Conservation (phyloP, 1,284 basidiomycete genomes). For the Polyporus tsugae region DNA sequence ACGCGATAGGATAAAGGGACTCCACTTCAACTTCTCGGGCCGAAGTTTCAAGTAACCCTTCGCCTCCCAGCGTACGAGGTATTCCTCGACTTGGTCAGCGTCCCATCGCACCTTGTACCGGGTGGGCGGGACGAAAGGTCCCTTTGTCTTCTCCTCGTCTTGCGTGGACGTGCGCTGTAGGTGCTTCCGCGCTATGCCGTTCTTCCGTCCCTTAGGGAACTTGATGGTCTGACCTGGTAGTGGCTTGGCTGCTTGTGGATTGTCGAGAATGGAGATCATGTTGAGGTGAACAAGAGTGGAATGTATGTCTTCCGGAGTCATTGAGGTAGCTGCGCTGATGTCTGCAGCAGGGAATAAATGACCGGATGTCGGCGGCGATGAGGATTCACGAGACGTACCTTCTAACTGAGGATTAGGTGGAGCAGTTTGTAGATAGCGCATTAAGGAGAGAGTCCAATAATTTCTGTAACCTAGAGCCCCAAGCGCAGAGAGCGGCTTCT, state of each 20-base stretch:
- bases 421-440: slow-evolving; percentile 78
- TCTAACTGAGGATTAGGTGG: slow-evolving; percentile 73
- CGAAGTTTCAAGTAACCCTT: slow-evolving; percentile 87
- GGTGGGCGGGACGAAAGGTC: slow-evolving; percentile 72
- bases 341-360: slow-evolving; percentile 55
- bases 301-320: slow-evolving; percentile 92
- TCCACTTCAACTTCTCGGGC: slow-evolving; percentile 94
- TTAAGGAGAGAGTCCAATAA: slow-evolving; percentile 95
- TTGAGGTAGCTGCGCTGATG: slow-evolving; percentile 87
- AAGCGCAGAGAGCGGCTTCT: slow-evolving; percentile 91
- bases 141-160: slow-evolving; percentile 54
- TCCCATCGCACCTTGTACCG: slow-evolving; percentile 86
- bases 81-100: slow-evolving; percentile 69
- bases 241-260: slow-evolving; percentile 58
- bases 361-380: slow-evolving; percentile 2
- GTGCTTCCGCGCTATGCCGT: slow-evolving; percentile 67
- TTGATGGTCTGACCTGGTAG: slow-evolving; percentile 81
- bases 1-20: slow-evolving; percentile 85
- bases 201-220: slow-evolving; percentile 73
- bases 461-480: slow-evolving; percentile 93
- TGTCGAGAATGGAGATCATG: slow-evolving; percentile 75
- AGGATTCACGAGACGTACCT: slow-evolving; percentile 58
- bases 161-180: slow-evolving; percentile 66
- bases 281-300: slow-evolving; percentile 79
- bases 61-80: slow-evolving; percentile 75